Percentiles rank a stretch among this genome's conserved stretches.
These are phyloP conservation scores for Ceratocystis harringtonii DNA, from an alignment of 2,329 filamentous ascomycete genomes.

Conservation along the genomic window DNA sequence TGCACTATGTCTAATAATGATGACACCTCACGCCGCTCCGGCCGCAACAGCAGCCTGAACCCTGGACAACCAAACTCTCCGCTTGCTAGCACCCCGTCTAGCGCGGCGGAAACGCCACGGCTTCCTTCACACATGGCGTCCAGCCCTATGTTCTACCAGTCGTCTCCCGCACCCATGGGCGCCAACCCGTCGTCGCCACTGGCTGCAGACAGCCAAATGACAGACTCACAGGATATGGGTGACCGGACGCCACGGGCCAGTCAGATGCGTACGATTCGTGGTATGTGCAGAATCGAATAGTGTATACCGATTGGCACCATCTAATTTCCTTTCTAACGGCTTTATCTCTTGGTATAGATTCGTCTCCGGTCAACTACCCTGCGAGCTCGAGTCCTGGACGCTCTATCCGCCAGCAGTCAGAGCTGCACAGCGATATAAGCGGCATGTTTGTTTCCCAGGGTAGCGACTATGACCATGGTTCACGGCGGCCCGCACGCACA, in stretches of 20 bases:
- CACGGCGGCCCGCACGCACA: conserved; percentile 6
- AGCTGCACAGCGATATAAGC: conserved; percentile 70
- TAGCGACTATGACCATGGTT: conserved; percentile 30
- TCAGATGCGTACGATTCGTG: conserved; percentile 15
- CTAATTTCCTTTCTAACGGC: neutral
- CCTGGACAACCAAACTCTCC: conserved; percentile 3
- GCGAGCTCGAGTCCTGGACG: conserved; percentile 77
- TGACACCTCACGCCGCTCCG: conserved; percentile 11
- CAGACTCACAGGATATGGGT: conserved; percentile 38
- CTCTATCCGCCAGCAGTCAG: conserved; percentile 46
- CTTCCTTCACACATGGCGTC: conserved; percentile 40
- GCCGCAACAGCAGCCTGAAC: conserved; percentile 9
- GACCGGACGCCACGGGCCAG: conserved; percentile 55
- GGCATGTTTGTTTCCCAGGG: conserved; percentile 59
- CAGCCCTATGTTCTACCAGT: conserved; percentile 67
- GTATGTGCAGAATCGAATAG: neutral
- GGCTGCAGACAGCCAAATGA: conserved; percentile 30
- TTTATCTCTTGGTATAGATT: conserved; percentile 43
- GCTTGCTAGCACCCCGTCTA: conserved; percentile 11
- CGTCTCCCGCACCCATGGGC: conserved; percentile 28
- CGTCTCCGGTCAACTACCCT: conserved; percentile 82
- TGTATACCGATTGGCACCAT: neutral
- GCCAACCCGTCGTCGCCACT: conserved; percentile 8
- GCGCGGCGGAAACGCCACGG: conserved; percentile 13
- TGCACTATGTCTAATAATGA: conserved; percentile 13